phyloP scores from a whole-genome alignment of 2,329 filamentous ascomycete species.

The Colletotrichum scovillei region DNA sequence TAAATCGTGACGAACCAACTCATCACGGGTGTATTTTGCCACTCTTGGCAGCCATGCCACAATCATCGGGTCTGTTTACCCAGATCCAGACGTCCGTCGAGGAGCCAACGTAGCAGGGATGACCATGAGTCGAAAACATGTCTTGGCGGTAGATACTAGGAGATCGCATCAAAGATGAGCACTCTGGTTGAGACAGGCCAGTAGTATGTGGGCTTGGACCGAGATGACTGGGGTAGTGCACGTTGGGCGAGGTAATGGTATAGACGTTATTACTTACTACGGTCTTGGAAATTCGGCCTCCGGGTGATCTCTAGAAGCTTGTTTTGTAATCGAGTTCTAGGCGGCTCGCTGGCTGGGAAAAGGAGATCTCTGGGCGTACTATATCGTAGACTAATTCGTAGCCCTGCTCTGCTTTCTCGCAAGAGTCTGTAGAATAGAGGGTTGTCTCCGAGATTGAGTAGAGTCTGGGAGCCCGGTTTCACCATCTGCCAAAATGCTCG shows the following conservation, averaged over 20 bases:
- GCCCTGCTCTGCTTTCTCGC: background rate
- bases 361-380: background rate
- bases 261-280: background rate
- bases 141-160: background rate
- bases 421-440: background rate
- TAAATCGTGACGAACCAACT: background rate
- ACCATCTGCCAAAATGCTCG: background rate
- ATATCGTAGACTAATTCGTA: background rate
- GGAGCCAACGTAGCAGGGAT: background rate
- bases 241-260: background rate
- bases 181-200: constrained; percentile 10
- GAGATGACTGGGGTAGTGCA: background rate
- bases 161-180: background rate
- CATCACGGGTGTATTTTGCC: background rate
- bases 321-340: background rate
- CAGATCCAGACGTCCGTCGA: background rate
- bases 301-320: constrained; percentile 1
- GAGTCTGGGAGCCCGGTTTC: background rate
- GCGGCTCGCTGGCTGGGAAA: background rate
- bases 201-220: background rate
- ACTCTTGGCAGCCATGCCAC: background rate
- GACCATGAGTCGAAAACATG: background rate
- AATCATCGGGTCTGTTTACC: background rate
- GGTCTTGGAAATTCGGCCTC: background rate
- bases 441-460: background rate